Conservation (phyloP, 1,284 basidiomycete species). For the Megacollybia platyphylla region DNA sequence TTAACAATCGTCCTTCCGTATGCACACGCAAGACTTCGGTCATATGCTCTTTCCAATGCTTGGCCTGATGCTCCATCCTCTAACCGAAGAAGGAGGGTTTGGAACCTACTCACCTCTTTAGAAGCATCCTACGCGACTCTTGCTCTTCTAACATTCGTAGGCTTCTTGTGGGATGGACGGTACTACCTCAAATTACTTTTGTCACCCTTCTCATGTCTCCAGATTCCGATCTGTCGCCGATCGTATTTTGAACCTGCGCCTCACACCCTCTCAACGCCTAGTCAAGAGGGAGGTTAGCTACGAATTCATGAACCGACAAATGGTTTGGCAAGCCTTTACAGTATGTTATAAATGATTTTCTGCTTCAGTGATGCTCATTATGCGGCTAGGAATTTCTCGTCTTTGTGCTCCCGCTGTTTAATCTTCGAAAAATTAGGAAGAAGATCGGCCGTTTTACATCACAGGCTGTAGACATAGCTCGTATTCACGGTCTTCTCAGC, state of each 20-base stretch:
- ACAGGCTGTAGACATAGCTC: neutral
- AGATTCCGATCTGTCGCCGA: conserved; percentile 85
- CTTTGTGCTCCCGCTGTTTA: conserved; percentile 83
- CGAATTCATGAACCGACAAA: conserved; percentile 98
- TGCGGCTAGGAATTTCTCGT: conserved; percentile 82
- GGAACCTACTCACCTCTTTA: conserved; percentile 57
- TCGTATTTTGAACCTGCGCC: conserved; percentile 66
- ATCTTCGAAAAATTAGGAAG: conserved; percentile 49
- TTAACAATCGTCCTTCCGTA: conserved; percentile 77
- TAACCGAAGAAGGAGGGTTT: conserved; percentile 63
- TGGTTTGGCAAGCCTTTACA: conserved; percentile 98
- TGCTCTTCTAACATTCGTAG: conserved; percentile 66
- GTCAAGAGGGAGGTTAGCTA: conserved; percentile 86
- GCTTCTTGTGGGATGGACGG: conserved; percentile 84
- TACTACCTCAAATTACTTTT: conserved; percentile 20
- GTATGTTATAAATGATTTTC: conserved; percentile 30
- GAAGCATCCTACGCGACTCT: conserved; percentile 56
- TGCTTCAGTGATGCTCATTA: conserved; percentile 2
- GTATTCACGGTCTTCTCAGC: neutral
- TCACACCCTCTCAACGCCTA: conserved; percentile 64
- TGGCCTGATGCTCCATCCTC: conserved; percentile 86
- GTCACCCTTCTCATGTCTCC: conserved; percentile 3
- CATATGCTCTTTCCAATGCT: conserved; percentile 67
- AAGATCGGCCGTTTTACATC: conserved; percentile 32
- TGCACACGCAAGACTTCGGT: conserved; percentile 59